Conservation (phyloP, 768 basidiomycete genomes). For the Suillus bovinus region DNA sequence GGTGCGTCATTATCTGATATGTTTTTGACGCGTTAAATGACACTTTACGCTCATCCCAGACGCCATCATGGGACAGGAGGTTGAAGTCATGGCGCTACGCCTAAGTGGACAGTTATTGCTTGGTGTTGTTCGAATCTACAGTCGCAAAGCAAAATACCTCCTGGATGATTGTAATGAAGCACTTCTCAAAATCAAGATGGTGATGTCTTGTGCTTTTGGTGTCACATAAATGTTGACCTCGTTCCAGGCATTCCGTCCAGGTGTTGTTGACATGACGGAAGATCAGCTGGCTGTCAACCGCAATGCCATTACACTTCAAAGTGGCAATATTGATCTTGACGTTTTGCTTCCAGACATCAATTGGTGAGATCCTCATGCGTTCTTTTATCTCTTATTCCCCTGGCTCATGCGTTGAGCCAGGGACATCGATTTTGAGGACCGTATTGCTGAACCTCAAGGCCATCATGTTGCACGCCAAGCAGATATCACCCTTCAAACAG, state of each 20-base stretch:
- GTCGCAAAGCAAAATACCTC: constrained; percentile 95
- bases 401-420: constrained; percentile 39
- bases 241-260: constrained; percentile 87
- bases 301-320: constrained; percentile 86
- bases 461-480: constrained; percentile 83
- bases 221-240: constrained; percentile 6
- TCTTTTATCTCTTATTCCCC: background rate
- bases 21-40: background rate
- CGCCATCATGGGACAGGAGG: constrained; percentile 92
- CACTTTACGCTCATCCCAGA: constrained; percentile 41
- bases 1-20: constrained; percentile 47
- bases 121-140: constrained; percentile 97
- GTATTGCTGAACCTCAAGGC: constrained; percentile 59
- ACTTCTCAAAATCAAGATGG: constrained; percentile 93
- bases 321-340: constrained; percentile 76
- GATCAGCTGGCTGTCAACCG: constrained; percentile 87
- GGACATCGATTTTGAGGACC: constrained; percentile 78
- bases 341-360: constrained; percentile 77
- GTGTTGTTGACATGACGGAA: constrained; percentile 93
- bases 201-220: constrained; percentile 27
- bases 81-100: constrained; percentile 91
- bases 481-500: constrained; percentile 84
- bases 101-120: constrained; percentile 96
- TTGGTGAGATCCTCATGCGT: constrained; percentile 49
- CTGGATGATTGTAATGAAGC: constrained; percentile 98